Evolutionary conservation across 169 alveolate genomes (phyloP).

Genomic region (Plasmodium knowlesi): DNA sequence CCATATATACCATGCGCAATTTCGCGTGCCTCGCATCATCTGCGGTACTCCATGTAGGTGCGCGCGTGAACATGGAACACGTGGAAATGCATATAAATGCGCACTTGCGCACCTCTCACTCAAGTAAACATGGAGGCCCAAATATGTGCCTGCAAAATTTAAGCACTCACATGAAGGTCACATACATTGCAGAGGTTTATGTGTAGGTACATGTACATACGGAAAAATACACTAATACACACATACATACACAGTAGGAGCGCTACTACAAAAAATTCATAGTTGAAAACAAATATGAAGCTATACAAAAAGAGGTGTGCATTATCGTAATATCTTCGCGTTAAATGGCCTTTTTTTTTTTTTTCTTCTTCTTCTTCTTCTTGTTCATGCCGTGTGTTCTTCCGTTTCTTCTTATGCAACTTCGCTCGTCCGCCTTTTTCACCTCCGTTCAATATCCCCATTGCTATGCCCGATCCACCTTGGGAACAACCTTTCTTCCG

Average conservation of each 20-base stretch:
- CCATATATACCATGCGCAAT: background rate
- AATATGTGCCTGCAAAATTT: slow-evolving; percentile 8
- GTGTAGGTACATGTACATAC: slow-evolving; percentile 7
- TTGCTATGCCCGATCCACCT: background rate
- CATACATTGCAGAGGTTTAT: slow-evolving; percentile 2
- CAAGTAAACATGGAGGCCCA: background rate
- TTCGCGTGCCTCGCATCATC: background rate
- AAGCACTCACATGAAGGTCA: slow-evolving; percentile 4
- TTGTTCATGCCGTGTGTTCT: background rate
- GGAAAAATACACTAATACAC: background rate
- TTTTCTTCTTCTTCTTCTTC: background rate
- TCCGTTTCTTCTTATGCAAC: background rate
- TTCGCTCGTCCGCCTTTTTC: background rate
- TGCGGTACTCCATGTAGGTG: background rate
- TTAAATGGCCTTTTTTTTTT: background rate
- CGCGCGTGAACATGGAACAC: background rate
- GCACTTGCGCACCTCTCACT: background rate
- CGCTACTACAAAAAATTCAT: slow-evolving; percentile 47
- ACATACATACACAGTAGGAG: background rate
- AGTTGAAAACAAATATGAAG: slow-evolving; percentile 20
- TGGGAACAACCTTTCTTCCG: background rate
- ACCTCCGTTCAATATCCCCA: background rate
- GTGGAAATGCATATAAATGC: background rate
- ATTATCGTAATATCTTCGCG: background rate
- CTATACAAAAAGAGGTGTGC: slow-evolving; percentile 1